A percentile compares a stretch with the other conserved stretches of the same genome.
These are phyloP conservation scores for Botrytis porri DNA, from an alignment of 2,329 filamentous ascomycete species.

Conservation along the genomic window DNA sequence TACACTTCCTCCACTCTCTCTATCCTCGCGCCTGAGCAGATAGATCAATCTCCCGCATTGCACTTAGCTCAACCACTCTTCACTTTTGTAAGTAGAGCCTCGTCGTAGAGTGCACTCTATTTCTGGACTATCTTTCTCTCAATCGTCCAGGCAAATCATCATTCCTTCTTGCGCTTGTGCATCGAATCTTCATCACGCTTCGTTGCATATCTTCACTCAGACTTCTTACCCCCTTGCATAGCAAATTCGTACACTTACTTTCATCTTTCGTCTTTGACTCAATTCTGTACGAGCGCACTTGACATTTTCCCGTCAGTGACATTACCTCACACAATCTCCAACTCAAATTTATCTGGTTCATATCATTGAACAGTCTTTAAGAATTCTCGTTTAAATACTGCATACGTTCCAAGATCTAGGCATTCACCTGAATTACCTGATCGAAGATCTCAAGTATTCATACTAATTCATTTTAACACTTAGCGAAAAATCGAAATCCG, in stretches of 20 bases:
- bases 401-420: not conserved
- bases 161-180: not conserved
- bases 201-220: not conserved
- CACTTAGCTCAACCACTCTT: not conserved
- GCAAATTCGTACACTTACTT: not conserved
- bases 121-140: not conserved
- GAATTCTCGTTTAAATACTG: not conserved
- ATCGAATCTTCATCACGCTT: no score
- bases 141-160: not conserved
- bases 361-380: not conserved
- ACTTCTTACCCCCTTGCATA: not conserved
- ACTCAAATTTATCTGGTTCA: not conserved
- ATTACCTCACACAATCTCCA: not conserved
- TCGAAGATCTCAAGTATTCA: not conserved
- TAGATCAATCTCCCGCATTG: not conserved
- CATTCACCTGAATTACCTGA: not conserved
- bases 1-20: not conserved
- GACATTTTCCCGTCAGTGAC: no score
- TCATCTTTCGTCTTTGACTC: not conserved
- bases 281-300: not conserved
- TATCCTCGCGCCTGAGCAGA: not conserved
- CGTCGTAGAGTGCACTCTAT: not conserved
- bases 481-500: not conserved
- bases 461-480: not conserved
- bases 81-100: not conserved